Base-by-base conservation (phyloP, 306 rosid genomes). In the Trifolium pratense region DNA sequence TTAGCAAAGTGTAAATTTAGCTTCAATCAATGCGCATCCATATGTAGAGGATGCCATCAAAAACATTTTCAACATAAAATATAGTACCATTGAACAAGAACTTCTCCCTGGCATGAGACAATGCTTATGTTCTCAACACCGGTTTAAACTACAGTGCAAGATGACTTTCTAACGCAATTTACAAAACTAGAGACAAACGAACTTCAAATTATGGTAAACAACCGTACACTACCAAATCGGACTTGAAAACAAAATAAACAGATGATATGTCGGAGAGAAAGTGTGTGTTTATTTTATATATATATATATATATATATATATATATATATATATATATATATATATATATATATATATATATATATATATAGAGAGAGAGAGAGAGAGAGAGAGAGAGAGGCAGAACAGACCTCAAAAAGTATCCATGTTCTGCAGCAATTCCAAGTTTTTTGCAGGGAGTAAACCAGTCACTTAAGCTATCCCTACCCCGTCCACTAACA, bases 361-460 rank as follows among this genome's bases (percentile, higher is more conserved):
- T n/a, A n/a, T n/a, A n/a, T n/a, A n/a, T n/a, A n/a, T n/a, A n/a
- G 71, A 20, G 51, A 23, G 40, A 21, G 76, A 52, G 69, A 52
- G 49, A 56, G 68, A 66, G 14, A 53, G 68, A 66, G 14, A 34
- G 31, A 9, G 12, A 67, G 71, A 20, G 51, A 37, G 52, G 15
- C 68, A 61, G 69, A 42, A 8, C 84, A 56, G n/a, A 90, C 96
- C 96, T 88, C 75, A 88, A 60, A 79, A 86, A 86, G 71, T 83
- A 90, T 55, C 96, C 93, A 80, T 90, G 93, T 80, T 90, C 91
- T 17, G 96, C 96, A 1, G 96, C 96, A 76, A 88, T 83, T 82
- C 96, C 91, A 74, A 90, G 89, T 46, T 83, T 88, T 82, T 74
- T 51, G 77, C 90, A 88, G 12, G 93, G 85, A 67, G 78, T 43